Percentiles rank a stretch among this genome's conserved stretches.
These are phyloP conservation scores for Corylus avellana DNA, from an alignment of 306 rosid genomes.

Conservation along the genomic window DNA sequence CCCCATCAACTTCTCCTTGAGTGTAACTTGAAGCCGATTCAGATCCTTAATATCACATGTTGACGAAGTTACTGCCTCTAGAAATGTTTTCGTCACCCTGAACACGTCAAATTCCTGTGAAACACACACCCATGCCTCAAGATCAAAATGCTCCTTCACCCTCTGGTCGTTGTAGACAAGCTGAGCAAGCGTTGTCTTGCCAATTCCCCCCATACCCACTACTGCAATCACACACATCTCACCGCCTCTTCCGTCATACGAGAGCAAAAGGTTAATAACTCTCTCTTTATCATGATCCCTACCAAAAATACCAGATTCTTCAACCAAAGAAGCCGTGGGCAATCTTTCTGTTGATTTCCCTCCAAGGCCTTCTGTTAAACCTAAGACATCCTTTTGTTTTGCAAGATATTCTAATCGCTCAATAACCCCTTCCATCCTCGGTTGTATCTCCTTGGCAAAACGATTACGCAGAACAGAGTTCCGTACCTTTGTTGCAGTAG, in stretches of 20 bases:
- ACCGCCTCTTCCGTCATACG: neutral
- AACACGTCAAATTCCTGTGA: conserved; percentile 13
- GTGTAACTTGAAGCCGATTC: neutral
- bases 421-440: neutral
- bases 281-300: conserved; percentile 11
- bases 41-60: neutral
- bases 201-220: conserved; percentile 24
- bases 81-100: conserved; percentile 1
- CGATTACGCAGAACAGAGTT: neutral
- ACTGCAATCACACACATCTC: conserved; percentile 3
- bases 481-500: neutral
- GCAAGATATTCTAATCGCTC: neutral
- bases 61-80: conserved; percentile 5
- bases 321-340: neutral
- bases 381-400: neutral
- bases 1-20: neutral
- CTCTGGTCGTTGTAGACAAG: conserved; percentile 14
- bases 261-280: neutral
- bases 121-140: conserved; percentile 18
- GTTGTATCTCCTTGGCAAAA: neutral
- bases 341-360: neutral
- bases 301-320: neutral
- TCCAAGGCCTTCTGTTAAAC: neutral
- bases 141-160: neutral
- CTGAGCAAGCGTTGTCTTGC: conserved; percentile 14